Evolutionary conservation across 257 asterid genomes (phyloP).

Genomic region (Solanum dulcamara): DNA sequence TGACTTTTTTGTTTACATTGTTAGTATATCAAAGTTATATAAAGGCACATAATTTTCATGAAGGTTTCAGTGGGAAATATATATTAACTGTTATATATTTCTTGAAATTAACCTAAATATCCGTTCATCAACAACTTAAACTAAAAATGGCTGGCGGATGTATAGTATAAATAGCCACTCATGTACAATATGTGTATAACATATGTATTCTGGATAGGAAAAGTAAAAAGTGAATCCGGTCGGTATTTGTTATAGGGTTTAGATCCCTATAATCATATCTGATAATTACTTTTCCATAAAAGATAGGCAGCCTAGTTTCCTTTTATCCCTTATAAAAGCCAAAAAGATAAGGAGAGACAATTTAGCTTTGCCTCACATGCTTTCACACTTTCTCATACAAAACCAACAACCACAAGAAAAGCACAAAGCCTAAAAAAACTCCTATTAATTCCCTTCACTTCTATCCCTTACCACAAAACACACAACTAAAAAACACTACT

Average conservation of each 20-base stretch:
- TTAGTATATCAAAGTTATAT: neutral
- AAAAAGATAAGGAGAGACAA: constrained; percentile 35
- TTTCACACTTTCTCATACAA: constrained; percentile 55
- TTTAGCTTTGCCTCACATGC: constrained; percentile 88
- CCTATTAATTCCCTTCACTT: constrained; percentile 25
- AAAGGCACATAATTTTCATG: neutral
- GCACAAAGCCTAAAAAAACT: constrained; percentile 33
- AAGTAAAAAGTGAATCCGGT: neutral
- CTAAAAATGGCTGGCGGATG: neutral
- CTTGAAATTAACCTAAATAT: neutral
- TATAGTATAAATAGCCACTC: neutral
- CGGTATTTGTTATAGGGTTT: neutral
- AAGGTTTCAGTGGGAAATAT: neutral
- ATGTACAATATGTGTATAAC: neutral
- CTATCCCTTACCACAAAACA: neutral
- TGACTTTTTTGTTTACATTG: neutral
- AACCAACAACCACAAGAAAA: constrained; percentile 82
- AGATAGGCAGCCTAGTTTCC: constrained; percentile 54
- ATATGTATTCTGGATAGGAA: neutral
- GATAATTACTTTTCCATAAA: constrained; percentile 1
- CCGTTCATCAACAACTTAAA: neutral
- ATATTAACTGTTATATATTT: neutral
- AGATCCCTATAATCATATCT: neutral
- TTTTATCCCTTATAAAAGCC: constrained; percentile 37
- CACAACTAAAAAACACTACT: neutral